Evolutionary conservation across 768 basidiomycete genomes (phyloP).

Genomic region (Suillus spraguei): DNA sequence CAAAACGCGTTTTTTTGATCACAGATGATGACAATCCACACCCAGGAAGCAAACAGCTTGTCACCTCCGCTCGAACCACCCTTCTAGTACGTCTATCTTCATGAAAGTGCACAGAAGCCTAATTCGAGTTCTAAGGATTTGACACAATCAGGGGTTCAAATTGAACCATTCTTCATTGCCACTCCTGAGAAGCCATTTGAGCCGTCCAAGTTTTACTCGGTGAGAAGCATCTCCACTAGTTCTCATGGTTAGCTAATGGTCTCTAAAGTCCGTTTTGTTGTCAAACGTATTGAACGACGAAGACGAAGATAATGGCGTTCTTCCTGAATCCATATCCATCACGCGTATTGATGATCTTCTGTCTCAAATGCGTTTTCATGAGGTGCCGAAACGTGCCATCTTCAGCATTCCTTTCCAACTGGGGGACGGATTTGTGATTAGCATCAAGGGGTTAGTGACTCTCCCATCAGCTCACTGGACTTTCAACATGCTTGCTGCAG

Average conservation of each 20-base stretch:
- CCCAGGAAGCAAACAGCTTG: conserved; percentile 55
- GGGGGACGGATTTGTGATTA: conserved; percentile 72
- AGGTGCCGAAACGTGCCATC: conserved; percentile 79
- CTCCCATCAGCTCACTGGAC: conserved; percentile 8
- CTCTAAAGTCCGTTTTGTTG: conserved; percentile 57
- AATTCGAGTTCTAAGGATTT: conserved; percentile 61
- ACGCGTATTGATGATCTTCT: conserved; percentile 78
- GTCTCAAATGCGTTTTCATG: conserved; percentile 78
- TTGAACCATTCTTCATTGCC: conserved; percentile 91
- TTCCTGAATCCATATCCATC: conserved; percentile 74
- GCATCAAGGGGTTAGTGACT: conserved; percentile 72
- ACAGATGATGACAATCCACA: conserved; percentile 68
- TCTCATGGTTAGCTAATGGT: background rate
- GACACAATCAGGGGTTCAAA: conserved; percentile 70
- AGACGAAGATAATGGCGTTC: conserved; percentile 50
- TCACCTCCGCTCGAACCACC: conserved; percentile 72
- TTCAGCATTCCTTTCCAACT: conserved; percentile 85
- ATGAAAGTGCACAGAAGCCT: background rate
- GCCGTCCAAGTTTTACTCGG: conserved; percentile 76
- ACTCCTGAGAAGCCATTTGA: conserved; percentile 70
- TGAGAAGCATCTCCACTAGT: conserved; percentile 35
- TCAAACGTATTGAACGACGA: conserved; percentile 53
- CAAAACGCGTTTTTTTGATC: conserved; percentile 92
- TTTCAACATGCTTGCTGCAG: conserved; percentile 40
- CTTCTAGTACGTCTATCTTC: conserved; percentile 50